phyloP scores from a whole-genome alignment of 78 protist species.

The Corallochytrium limacisporum region DNA sequence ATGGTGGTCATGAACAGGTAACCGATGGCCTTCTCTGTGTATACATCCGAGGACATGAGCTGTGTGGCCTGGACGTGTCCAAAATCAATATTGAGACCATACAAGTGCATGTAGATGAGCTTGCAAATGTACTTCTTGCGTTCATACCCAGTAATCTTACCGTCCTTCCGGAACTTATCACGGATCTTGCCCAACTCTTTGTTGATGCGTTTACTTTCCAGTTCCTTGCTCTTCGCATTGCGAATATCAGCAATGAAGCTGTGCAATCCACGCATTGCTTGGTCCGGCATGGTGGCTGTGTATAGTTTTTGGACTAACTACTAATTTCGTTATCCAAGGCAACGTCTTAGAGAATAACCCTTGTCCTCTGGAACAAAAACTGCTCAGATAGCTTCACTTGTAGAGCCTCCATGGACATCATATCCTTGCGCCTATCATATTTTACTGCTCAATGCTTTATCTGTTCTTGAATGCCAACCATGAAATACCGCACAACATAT shows the following conservation, averaged over 20 bases:
- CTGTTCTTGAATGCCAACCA: too few relatives aligned
- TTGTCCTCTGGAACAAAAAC: too few relatives aligned
- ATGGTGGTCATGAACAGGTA: conserved; percentile 10
- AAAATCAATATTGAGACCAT: conserved; percentile 94
- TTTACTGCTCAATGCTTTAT: too few relatives aligned
- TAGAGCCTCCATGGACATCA: too few relatives aligned
- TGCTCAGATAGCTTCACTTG: too few relatives aligned
- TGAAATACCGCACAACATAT: too few relatives aligned
- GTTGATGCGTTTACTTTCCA: conserved; percentile 55
- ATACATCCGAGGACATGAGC: conserved; percentile 62
- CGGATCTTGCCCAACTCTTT: conserved; percentile 76
- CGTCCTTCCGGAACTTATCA: conserved; percentile 19
- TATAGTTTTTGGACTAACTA: too few relatives aligned
- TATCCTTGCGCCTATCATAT: too few relatives aligned
- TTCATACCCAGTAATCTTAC: conserved; percentile 42
- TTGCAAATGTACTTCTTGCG: conserved; percentile 90
- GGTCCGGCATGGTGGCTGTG: not conserved
- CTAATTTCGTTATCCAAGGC: too few relatives aligned
- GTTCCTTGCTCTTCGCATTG: conserved; percentile 36
- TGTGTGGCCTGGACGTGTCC: conserved; percentile 95
- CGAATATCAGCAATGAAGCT: conserved; percentile 64
- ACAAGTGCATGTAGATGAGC: conserved; percentile 87
- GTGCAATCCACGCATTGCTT: conserved; percentile 50
- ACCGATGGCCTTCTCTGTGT: conserved; percentile 80
- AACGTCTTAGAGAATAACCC: too few relatives aligned